Base-by-base conservation (phyloP, 169 alveolate genomes). In the Babesia ovata region DNA sequence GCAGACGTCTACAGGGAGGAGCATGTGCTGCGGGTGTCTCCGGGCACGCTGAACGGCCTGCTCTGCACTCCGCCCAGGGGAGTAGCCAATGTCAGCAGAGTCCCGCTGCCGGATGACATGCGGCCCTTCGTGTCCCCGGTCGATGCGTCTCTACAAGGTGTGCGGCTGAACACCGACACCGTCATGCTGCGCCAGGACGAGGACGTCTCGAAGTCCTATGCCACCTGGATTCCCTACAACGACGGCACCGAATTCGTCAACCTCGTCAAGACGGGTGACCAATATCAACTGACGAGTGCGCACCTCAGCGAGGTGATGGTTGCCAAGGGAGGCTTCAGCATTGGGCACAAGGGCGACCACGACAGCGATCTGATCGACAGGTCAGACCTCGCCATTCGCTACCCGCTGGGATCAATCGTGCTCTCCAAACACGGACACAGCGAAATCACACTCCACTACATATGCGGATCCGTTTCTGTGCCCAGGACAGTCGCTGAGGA, bases 401-500 rank as follows among this genome's bases (percentile, higher is more conserved):
- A 53, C 33, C 76, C 76, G 19, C 3, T 52, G 22, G 53, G 66
- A 3, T 21, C 76, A 0, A 50, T 67, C 39, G 65, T 67, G 0
- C 0, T 67, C 14, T 67, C 76, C 14, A 49, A 67, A n/a, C 9
- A 10, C 19, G 57, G 44, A 6, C 42, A 12, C 4, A 13, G 21
- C 1, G 53, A 53, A 22, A 22, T 67, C 63, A 39, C 28, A 2
- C 22, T 67, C 1, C 17, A 26, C 19, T 52, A 42, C 28, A 29
- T 44, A 36, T 67, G 76, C 21, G 76, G 66, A 11, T n/a, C 46
- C 3, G 28, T 63, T 29, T 63, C 73, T 46, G 62, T 61, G 3
- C n/a, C 61, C 10, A 1, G 24, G 3, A 0, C n/a, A 11, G 33
- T n/a, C 4, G 52, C 1, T 2, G 2, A 36, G 66, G n/a, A 13